Evolutionary conservation across 306 rosid genomes (phyloP), one percentile per base, ranked within the genome.

Genomic region (Fragaria iinumae): DNA sequence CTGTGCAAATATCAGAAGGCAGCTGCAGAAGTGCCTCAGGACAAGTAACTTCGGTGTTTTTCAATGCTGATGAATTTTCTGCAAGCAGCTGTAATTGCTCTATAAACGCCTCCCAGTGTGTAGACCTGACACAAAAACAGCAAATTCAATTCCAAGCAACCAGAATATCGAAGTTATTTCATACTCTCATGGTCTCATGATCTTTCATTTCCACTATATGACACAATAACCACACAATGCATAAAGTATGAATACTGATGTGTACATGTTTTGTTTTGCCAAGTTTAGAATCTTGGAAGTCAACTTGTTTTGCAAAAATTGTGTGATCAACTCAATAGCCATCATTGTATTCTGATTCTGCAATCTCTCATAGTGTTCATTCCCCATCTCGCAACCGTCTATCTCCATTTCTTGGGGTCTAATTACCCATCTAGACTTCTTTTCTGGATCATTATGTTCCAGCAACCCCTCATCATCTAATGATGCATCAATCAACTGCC

Each of bases 401-500:
- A 89, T 79, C 72, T 89, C 92, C 97, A 88, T 89, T 76, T 89
- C 99, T 80, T 84, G 92, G 72, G 90, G 80, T 60, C 80, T 77
- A 47, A 71, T 68, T 41, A 82, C 75, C 97, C 97, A 95, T 83
- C 34, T 86, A 80, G 86, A 89, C 75, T 81, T 87, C 84, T 91
- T 87, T 59, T 88, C 96, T 57, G 80, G 69, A 55, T 84, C 71
- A 79, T 74, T 71, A 79, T 76, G 87, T 82, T 91, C 91, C 76
- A 95, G 80, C 79, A 95, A 76, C 72, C 97, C 97, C 80, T 92
- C 97, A 75, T 95, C 99, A 48, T 79, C 96, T 75, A 95, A 86
- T 29, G 90, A 87, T n/a, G 99, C 97, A 79, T 95, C 97, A 80
- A 95, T 89, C 80, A 92, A 87, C 81, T 92, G 97, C 91, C 96